Percentiles rank a stretch among this genome's conserved stretches.
These are phyloP conservation scores for Ophidiomyces ophidiicola DNA, from an alignment of 2,329 filamentous ascomycete species.

Conservation along the genomic window DNA sequence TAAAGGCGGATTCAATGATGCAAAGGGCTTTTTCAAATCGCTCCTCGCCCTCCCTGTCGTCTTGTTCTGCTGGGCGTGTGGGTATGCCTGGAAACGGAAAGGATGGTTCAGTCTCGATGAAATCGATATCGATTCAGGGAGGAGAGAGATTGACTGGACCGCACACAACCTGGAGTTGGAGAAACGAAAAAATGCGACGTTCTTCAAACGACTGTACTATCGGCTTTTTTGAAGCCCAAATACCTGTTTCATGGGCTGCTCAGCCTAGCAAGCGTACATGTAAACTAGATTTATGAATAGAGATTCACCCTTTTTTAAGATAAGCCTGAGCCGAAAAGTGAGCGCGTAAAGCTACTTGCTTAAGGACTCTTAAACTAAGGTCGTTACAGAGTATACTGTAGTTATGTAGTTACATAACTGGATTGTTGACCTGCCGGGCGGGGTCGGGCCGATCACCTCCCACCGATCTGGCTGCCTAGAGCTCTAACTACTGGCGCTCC, in stretches of 20 bases:
- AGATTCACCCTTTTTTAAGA: too few relatives aligned
- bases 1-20: slow-evolving; percentile 13
- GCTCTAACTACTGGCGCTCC: too few relatives aligned
- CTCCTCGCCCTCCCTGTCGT: slow-evolving; percentile 24
- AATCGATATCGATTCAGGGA: slow-evolving; percentile 56
- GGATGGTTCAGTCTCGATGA: slow-evolving; percentile 47
- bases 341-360: too few relatives aligned
- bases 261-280: background rate
- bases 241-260: background rate
- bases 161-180: slow-evolving; percentile 39
- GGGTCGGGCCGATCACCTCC: too few relatives aligned
- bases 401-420: too few relatives aligned
- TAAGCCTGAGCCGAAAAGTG: too few relatives aligned
- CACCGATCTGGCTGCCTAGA: too few relatives aligned
- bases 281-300: too few relatives aligned
- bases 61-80: slow-evolving; percentile 40
- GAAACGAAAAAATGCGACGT: slow-evolving; percentile 9
- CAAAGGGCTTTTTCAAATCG: slow-evolving; percentile 22
- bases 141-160: slow-evolving; percentile 54
- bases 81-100: slow-evolving; percentile 53
- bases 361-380: too few relatives aligned
- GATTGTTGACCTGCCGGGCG: too few relatives aligned
- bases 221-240: slow-evolving; percentile 11
- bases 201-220: slow-evolving; percentile 14
- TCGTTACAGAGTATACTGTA: too few relatives aligned